A percentile compares a stretch with the other conserved stretches of the same genome.
Conservation (phyloP, 2,329 filamentous ascomycete species). For the Hypoxylon sp. region DNA sequence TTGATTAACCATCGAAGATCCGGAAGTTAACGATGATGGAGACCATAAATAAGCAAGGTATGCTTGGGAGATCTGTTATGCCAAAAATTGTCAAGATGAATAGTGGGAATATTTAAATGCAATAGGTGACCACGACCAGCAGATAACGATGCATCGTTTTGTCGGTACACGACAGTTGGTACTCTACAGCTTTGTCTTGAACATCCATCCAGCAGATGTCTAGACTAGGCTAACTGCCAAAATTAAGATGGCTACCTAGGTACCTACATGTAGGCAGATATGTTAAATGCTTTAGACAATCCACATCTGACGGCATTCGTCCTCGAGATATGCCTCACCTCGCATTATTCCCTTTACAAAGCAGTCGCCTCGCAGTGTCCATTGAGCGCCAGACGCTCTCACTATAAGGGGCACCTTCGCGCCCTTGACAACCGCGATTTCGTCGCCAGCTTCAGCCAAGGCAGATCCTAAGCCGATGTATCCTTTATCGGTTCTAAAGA, state of each 20-base stretch:
- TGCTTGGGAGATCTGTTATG: conserved; percentile 23
- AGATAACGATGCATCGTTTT: conserved; percentile 1
- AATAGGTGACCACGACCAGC: neutral
- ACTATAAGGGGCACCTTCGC: conserved; percentile 42
- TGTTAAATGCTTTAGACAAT: conserved; percentile 30
- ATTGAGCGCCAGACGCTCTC: conserved; percentile 29
- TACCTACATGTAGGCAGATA: neutral
- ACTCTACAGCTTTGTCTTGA: neutral
- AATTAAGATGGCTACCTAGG: neutral
- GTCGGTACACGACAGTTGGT: neutral
- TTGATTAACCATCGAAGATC: conserved; percentile 33
- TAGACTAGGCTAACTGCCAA: neutral
- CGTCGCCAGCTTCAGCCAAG: conserved; percentile 38
- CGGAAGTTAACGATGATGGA: conserved; percentile 27
- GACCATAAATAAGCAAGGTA: conserved; percentile 13
- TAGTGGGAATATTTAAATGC: conserved; percentile 4
- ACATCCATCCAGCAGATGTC: neutral
- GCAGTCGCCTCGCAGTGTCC: conserved; percentile 43
- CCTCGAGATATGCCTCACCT: conserved; percentile 41
- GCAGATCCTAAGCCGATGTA: conserved; percentile 44
- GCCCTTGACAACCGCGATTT: conserved; percentile 39
- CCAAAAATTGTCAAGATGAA: conserved; percentile 2
- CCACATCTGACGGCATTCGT: conserved; percentile 38
- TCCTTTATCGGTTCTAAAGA: conserved; percentile 38
- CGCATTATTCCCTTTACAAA: conserved; percentile 42